phyloP scores from a whole-genome alignment of 331 rosid species.

The Cydonia oblonga region DNA sequence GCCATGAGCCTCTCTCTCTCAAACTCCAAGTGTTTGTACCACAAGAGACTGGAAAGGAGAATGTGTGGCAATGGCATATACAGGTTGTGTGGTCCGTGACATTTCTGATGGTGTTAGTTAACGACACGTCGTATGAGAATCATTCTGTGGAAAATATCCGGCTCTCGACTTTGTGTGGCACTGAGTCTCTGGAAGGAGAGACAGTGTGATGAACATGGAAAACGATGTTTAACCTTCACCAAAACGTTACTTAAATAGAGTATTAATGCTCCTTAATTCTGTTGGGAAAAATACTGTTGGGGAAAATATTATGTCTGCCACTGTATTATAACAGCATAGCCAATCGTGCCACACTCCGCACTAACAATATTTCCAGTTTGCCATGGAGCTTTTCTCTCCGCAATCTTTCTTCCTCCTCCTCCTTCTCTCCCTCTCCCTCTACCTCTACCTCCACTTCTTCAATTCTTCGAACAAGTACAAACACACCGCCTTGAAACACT shows the following conservation, averaged over 20 bases:
- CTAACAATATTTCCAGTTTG: no score
- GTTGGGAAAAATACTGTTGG: no score
- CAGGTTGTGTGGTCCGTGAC: background rate
- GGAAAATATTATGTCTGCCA: no score
- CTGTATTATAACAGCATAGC: no score
- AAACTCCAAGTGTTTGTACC: no score
- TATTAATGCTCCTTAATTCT: no score
- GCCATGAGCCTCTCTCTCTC: slow-evolving; percentile 24
- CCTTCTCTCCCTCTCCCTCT: background rate
- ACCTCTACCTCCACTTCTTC: slow-evolving; percentile 7
- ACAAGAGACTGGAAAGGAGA: background rate
- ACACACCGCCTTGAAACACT: slow-evolving; percentile 28
- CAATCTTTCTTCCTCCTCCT: no score
- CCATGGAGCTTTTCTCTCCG: no score
- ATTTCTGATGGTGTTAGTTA: background rate
- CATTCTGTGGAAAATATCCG: background rate
- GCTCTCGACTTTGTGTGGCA: background rate
- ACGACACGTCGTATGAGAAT: slow-evolving; percentile 11
- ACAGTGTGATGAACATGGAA: no score
- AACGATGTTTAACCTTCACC: no score
- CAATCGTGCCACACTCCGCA: no score
- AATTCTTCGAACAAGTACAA: background rate
- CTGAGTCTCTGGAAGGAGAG: background rate
- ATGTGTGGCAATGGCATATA: slow-evolving; percentile 2
- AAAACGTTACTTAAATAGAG: no score